Evolutionary conservation across 345 rosid genomes (phyloP).

Genomic region (Limnanthes douglasii): DNA sequence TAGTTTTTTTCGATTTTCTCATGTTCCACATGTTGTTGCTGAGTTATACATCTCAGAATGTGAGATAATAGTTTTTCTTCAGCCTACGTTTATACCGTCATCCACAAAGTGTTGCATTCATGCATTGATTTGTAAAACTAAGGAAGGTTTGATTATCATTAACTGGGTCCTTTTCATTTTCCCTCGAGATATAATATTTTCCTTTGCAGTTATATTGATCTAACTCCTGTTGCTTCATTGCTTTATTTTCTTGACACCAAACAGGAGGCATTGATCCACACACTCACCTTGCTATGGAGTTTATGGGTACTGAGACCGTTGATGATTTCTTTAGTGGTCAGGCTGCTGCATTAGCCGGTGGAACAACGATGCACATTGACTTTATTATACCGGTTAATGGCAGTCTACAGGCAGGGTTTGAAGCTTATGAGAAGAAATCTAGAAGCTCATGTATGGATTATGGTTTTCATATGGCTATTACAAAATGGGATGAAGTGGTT

Average conservation of each 20-base stretch:
- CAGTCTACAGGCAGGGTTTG: constrained; percentile 55
- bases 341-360: constrained; percentile 98
- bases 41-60: too few species aligned
- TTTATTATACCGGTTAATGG: constrained; percentile 80
- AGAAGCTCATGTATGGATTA: constrained; percentile 80
- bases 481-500: constrained; percentile 81
- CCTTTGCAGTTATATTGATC: neutral
- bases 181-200: neutral
- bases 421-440: constrained; percentile 61
- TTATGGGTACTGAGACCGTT: constrained; percentile 57
- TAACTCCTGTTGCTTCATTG: neutral
- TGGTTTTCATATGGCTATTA: constrained; percentile 93
- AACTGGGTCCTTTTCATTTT: neutral
- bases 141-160: neutral
- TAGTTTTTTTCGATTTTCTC: too few species aligned
- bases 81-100: neutral
- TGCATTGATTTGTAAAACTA: neutral
- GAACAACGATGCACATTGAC: constrained; percentile 97
- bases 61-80: neutral
- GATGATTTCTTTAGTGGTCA: constrained; percentile 98
- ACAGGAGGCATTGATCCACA: constrained; percentile 97
- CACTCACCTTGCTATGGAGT: constrained; percentile 73
- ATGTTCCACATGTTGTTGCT: too few species aligned
- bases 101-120: neutral
- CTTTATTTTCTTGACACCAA: neutral